Evolutionary conservation across 1,284 basidiomycete species (phyloP).

Genomic region (Mycosarcoma mackinlayi): DNA sequence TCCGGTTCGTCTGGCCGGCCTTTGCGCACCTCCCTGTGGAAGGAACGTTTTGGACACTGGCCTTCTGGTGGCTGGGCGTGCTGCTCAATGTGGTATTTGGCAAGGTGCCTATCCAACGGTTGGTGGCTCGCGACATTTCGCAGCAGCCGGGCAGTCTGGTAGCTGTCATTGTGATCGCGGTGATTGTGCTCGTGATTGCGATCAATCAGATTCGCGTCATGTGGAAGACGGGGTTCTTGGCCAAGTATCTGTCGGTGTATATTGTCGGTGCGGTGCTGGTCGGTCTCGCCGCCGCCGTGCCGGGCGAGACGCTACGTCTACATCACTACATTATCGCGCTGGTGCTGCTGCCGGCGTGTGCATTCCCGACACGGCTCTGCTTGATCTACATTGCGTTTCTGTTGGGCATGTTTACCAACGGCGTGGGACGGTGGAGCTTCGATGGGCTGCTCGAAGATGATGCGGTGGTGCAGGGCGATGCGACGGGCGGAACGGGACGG

Average conservation of each 20-base stretch:
- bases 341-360: slow-evolving; percentile 80
- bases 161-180: slow-evolving; percentile 77
- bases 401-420: slow-evolving; percentile 78
- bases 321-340: slow-evolving; percentile 78
- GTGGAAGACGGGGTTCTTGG: slow-evolving; percentile 82
- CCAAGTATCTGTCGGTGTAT: slow-evolving; percentile 73
- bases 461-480: slow-evolving; percentile 81
- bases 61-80: slow-evolving; percentile 81
- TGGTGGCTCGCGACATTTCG: slow-evolving; percentile 78
- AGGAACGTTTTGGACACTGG: slow-evolving; percentile 78
- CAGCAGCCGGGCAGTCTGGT: slow-evolving; percentile 78
- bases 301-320: slow-evolving; percentile 70
- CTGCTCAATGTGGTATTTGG: slow-evolving; percentile 67
- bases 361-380: slow-evolving; percentile 81
- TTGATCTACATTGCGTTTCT: slow-evolving; percentile 83
- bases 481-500: slow-evolving; percentile 76
- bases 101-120: slow-evolving; percentile 70
- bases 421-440: slow-evolving; percentile 70
- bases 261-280: slow-evolving; percentile 76
- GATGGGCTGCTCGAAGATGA: slow-evolving; percentile 82
- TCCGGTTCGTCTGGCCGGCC: slow-evolving; percentile 79
- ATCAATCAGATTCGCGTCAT: slow-evolving; percentile 85
- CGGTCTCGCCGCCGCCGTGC: slow-evolving; percentile 78
- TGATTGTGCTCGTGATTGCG: slow-evolving; percentile 70
- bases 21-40: slow-evolving; percentile 80